A percentile compares a stretch with the other conserved stretches of the same genome.
These are phyloP conservation scores for Leccinum incarnatum DNA, from an alignment of 768 basidiomycete species.

Conservation along the genomic window DNA sequence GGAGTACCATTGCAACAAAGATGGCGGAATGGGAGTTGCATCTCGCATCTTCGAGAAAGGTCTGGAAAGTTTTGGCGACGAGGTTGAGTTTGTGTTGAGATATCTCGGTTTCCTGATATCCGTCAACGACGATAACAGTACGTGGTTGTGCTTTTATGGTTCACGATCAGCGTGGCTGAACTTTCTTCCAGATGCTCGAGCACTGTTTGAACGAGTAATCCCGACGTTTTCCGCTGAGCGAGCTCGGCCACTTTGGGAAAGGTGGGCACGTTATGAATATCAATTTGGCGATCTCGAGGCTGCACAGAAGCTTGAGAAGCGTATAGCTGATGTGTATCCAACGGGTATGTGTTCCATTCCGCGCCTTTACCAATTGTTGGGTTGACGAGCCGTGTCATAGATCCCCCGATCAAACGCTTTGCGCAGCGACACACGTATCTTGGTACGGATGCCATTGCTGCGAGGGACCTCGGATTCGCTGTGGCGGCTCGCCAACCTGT, in stretches of 20 bases:
- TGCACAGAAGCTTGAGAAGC: conserved; percentile 82
- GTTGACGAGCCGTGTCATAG: conserved; percentile 38
- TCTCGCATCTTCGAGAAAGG: conserved; percentile 94
- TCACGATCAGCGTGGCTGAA: conserved; percentile 4
- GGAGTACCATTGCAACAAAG: conserved; percentile 90
- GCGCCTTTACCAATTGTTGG: not conserved
- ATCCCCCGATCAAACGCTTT: conserved; percentile 87
- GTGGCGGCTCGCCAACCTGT: conserved; percentile 35
- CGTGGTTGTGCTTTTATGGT: conserved; percentile 28
- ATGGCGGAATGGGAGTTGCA: conserved; percentile 68
- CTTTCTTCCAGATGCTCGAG: conserved; percentile 75
- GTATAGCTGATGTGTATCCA: conserved; percentile 86
- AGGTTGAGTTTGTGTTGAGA: conserved; percentile 81
- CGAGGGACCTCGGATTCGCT: conserved; percentile 83
- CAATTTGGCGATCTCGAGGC: conserved; percentile 91
- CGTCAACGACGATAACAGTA: conserved; percentile 94
- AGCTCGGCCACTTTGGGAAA: conserved; percentile 88
- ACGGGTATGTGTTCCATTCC: conserved; percentile 49
- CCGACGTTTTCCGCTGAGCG: conserved; percentile 71
- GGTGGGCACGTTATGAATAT: conserved; percentile 95
- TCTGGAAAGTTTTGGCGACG: conserved; percentile 75
- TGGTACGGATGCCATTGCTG: conserved; percentile 84
- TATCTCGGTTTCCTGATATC: conserved; percentile 93
- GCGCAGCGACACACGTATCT: conserved; percentile 75
- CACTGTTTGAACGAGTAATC: conserved; percentile 90